These are phyloP conservation scores for Penicillium sp. DNA, from an alignment of 2,329 filamentous ascomycete species.

Conservation along the genomic window DNA sequence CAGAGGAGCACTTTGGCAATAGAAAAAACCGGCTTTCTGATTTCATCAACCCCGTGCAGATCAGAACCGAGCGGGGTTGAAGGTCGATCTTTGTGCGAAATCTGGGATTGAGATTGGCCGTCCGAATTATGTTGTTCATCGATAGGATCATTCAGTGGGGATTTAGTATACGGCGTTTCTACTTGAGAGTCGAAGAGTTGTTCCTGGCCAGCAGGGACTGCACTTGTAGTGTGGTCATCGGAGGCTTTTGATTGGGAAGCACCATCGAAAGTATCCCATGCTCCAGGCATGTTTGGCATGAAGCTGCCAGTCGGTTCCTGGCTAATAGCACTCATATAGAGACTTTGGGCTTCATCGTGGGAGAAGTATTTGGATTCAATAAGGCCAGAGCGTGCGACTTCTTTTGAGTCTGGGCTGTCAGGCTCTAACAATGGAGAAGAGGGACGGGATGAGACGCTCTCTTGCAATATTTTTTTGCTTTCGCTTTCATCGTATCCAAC, in stretches of 20 bases:
- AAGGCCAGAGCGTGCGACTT: constrained; percentile 39
- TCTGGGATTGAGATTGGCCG: constrained; percentile 10
- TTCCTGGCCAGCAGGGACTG: not conserved
- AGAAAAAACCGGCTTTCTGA: constrained; percentile 38
- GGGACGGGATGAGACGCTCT: constrained; percentile 4
- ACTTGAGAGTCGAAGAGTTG: constrained; percentile 9
- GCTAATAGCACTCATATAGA: constrained; percentile 61
- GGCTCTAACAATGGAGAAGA: constrained; percentile 24
- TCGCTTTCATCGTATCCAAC: constrained; percentile 3
- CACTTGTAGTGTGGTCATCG: constrained; percentile 4
- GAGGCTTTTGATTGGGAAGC: not conserved
- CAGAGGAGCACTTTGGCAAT: constrained; percentile 40
- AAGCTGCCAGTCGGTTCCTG: constrained; percentile 34
- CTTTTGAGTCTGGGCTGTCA: constrained; percentile 26
- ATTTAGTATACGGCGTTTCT: constrained; percentile 32
- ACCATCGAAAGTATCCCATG: constrained; percentile 39
- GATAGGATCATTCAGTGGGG: constrained; percentile 17
- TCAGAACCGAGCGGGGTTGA: constrained; percentile 18
- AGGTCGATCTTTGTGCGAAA: constrained; percentile 14
- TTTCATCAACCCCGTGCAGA: constrained; percentile 27
- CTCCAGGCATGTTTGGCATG: constrained; percentile 44
- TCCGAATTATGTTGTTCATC: constrained; percentile 11
- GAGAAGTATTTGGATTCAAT: constrained; percentile 50
- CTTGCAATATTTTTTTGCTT: not conserved
- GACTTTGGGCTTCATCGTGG: constrained; percentile 53